Evolutionary conservation across 148 eudicot species (phyloP), one percentile per base, ranked within the genome.

Genomic region (Camellia granthamiana): DNA sequence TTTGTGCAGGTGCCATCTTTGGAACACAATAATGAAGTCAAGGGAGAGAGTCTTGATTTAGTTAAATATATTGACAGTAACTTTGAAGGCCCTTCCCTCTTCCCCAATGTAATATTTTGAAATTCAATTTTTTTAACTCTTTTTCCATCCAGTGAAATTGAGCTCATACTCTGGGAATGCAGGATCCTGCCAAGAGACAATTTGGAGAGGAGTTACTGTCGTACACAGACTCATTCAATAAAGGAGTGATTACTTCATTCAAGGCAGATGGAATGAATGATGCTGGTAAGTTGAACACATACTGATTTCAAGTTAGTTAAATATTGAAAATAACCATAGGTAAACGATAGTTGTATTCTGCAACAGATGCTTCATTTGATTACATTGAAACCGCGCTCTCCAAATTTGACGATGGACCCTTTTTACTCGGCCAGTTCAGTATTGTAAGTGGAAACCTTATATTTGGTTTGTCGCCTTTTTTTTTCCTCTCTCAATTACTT

Each of bases 11-110:
- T 93, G 61, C 97, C 97, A 68, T 73, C 93, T 30, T 72, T 93
- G 78, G 97, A 91, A 81, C 92, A 93, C 85, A 93, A 93, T 82
- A 91, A 91, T 80, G 88, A 89, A 83, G 92, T 93, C 43, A 89
- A 83, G 81, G 95, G 94, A 77, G 97, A 93, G 81, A 90, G 92
- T 80, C 94, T 93, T 79, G 95, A 93, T 84, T 74, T 93, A 56
- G 85, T 93, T 6, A 88, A 85, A 56, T 93, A 88, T 86, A 85
- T 93, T 30, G 95, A 93, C 67, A 84, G 75, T 42, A 88, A 87
- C 79, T 93, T 93, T 76, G 92, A 91, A 91, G 97, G 97, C 70
- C 93, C 93, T 64, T 80, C 90, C 60, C 89, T 93, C 76, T 83
- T 75, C 30, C 90, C 97, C 4, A 82, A 84, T 84, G 97, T 92